These are phyloP conservation scores for Gamarada debralockiae DNA, from an alignment of 495 filamentous ascomycete species.

Conservation along the genomic window DNA sequence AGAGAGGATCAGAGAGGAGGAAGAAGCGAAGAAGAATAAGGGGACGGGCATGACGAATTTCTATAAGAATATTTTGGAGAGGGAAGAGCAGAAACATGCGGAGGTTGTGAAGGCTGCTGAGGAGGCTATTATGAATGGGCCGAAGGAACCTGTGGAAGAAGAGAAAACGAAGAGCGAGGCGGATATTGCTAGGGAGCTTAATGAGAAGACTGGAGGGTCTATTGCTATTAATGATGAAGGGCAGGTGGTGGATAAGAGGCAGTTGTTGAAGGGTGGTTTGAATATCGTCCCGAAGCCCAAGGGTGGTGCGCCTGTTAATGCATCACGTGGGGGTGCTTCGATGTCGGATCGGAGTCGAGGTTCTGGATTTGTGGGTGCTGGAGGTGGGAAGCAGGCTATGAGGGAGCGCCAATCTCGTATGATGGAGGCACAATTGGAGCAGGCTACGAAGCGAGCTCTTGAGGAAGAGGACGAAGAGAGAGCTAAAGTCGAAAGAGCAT, in stretches of 20 bases:
- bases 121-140: conserved; percentile 54
- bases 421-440: conserved; percentile 78
- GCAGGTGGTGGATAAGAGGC: conserved; percentile 88
- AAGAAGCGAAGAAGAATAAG: conserved; percentile 63
- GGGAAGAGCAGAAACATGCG: conserved; percentile 71
- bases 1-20: conserved; percentile 66
- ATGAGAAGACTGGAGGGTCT: conserved; percentile 57
- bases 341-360: conserved; percentile 26
- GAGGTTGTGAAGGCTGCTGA: conserved; percentile 64
- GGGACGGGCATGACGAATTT: conserved; percentile 79
- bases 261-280: conserved; percentile 81
- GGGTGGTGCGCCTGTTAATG: conserved; percentile 30
- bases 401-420: conserved; percentile 81
- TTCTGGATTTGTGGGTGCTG: conserved; percentile 43
- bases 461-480: conserved; percentile 72
- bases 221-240: conserved; percentile 90
- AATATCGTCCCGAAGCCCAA: conserved; percentile 65
- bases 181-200: conserved; percentile 70
- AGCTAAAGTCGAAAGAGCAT: conserved; percentile 64
- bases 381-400: conserved; percentile 54
- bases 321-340: conserved; percentile 27
- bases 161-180: conserved; percentile 62
- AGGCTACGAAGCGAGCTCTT: conserved; percentile 63
- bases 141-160: conserved; percentile 36
- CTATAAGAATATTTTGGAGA: conserved; percentile 77